Evolutionary conservation across 345 rosid genomes (phyloP), one percentile per base, ranked within the genome.

Genomic region (Tarenaya hassleriana): DNA sequence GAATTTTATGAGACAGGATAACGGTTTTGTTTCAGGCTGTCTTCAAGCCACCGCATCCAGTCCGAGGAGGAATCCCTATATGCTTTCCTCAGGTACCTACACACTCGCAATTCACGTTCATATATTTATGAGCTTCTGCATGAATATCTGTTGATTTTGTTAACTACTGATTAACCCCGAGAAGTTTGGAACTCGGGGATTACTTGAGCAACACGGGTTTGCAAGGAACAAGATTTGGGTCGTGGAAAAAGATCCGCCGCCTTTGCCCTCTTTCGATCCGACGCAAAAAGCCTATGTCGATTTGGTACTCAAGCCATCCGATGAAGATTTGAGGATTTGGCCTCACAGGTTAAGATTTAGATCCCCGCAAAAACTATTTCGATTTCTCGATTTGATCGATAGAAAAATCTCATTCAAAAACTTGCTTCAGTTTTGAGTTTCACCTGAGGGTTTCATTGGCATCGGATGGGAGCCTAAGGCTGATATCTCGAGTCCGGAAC

Each of bases 61-160:
- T 87, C 8, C 66, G 96, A 70, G 98, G 96, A 60, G 98, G 98
- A 48, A 84, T 92, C 57, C 95, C 95, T 5, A 84, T 92, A 17
- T 92, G 95, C 58, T 92, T 92, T 56, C 98, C 96, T 1, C 95
- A 92, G 94, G 96, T 87, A 73, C n/a, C n/a, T n/a, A n/a, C n/a
- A 73, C 34, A 43, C 49, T 34, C 24, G 33, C 34, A 37, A 27
- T 16, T 21, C 27, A 52, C 34, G 40, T 52, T 34, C 24, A 34
- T 2, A 24, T 24, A 5, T 24, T 24, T 24, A 24, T 24, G 29
- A 24, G 5, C 29, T 24, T 58, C 37, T 24, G 14, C 27, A 52
- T 24, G 8, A 55, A 15, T 20, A n/a, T 64, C 46, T 1, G 21
- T 43, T 2, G 4, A 0, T 48, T 56, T n/a, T 45, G 15, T 48